phyloP scores from a whole-genome alignment of 2,329 filamentous ascomycete genomes.

The Colletotrichum ledebouriae region DNA sequence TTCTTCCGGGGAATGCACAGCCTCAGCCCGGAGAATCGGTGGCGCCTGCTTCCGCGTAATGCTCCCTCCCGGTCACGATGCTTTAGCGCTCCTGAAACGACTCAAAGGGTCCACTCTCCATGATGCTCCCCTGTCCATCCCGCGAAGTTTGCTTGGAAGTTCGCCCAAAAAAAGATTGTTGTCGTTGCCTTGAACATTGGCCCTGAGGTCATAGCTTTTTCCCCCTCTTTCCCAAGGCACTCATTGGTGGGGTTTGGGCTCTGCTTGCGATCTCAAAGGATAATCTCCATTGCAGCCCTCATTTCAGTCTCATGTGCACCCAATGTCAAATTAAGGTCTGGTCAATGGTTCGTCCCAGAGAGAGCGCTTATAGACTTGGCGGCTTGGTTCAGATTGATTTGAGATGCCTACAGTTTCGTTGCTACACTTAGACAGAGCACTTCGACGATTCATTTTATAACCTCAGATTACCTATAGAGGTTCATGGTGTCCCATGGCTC shows the following conservation, averaged over 20 bases:
- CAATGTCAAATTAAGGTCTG: slow-evolving; percentile 34
- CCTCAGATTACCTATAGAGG: too few species aligned
- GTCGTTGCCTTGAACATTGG: slow-evolving; percentile 21
- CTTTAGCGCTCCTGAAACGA: slow-evolving; percentile 36
- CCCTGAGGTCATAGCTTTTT: slow-evolving; percentile 40
- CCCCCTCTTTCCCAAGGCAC: background rate
- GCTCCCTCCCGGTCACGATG: slow-evolving; percentile 24
- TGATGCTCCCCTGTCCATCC: slow-evolving; percentile 37
- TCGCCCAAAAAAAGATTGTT: slow-evolving; percentile 28
- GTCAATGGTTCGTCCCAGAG: slow-evolving; percentile 39
- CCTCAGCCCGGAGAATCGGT: slow-evolving; percentile 41
- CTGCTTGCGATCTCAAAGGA: slow-evolving; percentile 10
- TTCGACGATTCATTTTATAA: too few species aligned
- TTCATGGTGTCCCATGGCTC: too few species aligned
- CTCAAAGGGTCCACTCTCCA: slow-evolving; percentile 19
- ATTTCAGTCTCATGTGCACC: slow-evolving; percentile 8
- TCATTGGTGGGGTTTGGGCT: slow-evolving; percentile 24
- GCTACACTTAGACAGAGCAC: too few species aligned
- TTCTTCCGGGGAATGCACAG: slow-evolving; percentile 23
- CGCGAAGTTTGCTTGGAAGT: slow-evolving; percentile 38
- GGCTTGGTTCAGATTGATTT: too few species aligned
- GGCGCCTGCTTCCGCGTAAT: slow-evolving; percentile 41
- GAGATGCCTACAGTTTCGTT: too few species aligned
- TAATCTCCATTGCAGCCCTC: slow-evolving; percentile 1
- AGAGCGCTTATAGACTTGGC: slow-evolving; percentile 3